Conservation (phyloP, 2,329 filamentous ascomycete genomes). For the Fusarium phyllophilum region DNA sequence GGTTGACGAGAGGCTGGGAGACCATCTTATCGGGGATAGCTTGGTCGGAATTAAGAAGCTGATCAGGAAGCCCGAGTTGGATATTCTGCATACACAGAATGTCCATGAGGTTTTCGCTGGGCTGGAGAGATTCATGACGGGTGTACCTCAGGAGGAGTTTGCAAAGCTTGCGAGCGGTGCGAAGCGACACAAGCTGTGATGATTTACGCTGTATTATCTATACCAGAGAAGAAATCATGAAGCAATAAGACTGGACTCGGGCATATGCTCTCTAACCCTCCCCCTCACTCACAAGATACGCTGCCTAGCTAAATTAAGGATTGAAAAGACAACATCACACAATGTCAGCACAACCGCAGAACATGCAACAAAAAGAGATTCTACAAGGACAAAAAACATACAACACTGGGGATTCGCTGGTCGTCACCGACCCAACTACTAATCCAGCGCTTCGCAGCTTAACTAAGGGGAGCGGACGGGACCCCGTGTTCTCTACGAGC, state of each 20-base stretch:
- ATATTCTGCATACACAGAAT: slow-evolving; percentile 79
- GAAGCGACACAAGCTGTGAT: slow-evolving; percentile 91
- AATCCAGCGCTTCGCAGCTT: slow-evolving; percentile 3
- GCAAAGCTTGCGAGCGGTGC: slow-evolving; percentile 83
- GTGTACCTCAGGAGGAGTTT: slow-evolving; percentile 90
- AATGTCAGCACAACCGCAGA: background rate
- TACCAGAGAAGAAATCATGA: background rate
- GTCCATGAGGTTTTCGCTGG: slow-evolving; percentile 88
- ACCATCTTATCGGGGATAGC: slow-evolving; percentile 82
- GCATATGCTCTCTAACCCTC: background rate
- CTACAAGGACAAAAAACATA: background rate
- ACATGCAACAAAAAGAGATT: background rate
- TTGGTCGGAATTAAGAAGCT: slow-evolving; percentile 86
- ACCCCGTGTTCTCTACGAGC: slow-evolving; percentile 15
- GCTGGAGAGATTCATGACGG: slow-evolving; percentile 80
- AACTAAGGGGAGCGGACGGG: slow-evolving; percentile 5
- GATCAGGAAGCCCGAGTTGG: slow-evolving; percentile 77
- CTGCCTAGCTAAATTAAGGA: background rate
- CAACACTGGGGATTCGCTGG: slow-evolving; percentile 11
- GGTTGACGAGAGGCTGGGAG: slow-evolving; percentile 82
- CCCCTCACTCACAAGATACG: background rate
- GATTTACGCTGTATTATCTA: background rate
- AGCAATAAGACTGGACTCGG: background rate
- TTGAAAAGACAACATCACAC: background rate
- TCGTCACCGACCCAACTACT: slow-evolving; percentile 7